Evolutionary conservation across 2,329 filamentous ascomycete genomes (phyloP).

Genomic region (Aspergillus ibericus): DNA sequence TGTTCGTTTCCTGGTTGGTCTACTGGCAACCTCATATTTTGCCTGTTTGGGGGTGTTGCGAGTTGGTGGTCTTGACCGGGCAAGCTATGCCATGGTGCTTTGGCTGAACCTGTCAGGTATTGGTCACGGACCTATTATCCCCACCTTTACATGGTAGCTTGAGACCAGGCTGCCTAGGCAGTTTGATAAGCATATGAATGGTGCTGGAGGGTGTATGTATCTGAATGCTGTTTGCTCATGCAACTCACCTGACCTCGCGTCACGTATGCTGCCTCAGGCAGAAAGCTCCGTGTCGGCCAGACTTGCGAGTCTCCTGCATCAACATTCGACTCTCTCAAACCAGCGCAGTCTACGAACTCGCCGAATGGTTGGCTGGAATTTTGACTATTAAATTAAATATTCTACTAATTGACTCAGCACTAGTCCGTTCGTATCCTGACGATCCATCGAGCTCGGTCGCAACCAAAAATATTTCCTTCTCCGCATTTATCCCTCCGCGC

Average conservation of each 20-base stretch:
- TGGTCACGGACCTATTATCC: not conserved
- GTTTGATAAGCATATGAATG: not conserved
- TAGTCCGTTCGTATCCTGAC: not conserved
- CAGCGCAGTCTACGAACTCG: not conserved
- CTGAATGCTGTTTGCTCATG: not conserved
- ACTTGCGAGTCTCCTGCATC: slow-evolving; percentile 16
- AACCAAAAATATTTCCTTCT: slow-evolving; percentile 7
- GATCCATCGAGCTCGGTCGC: not conserved
- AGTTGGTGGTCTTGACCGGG: not conserved
- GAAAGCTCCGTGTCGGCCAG: slow-evolving; percentile 11
- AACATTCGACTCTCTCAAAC: slow-evolving; percentile 12
- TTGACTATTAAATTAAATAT: not conserved
- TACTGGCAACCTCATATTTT: not conserved
- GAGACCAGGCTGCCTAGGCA: not conserved
- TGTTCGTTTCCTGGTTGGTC: not conserved
- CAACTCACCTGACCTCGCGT: slow-evolving; percentile 34
- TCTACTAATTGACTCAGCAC: not conserved
- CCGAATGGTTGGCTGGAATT: not conserved
- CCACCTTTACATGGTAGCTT: not conserved
- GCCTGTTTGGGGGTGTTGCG: not conserved
- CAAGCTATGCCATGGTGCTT: not conserved
- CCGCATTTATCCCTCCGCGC: slow-evolving; percentile 6
- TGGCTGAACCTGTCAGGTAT: not conserved
- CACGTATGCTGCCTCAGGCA: slow-evolving; percentile 33
- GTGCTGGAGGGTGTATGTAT: not conserved